A percentile compares a stretch with the other conserved stretches of the same genome.
Evolutionary conservation across 2,329 filamentous ascomycete genomes (phyloP).

Genomic region (Verticillium alfalfae): DNA sequence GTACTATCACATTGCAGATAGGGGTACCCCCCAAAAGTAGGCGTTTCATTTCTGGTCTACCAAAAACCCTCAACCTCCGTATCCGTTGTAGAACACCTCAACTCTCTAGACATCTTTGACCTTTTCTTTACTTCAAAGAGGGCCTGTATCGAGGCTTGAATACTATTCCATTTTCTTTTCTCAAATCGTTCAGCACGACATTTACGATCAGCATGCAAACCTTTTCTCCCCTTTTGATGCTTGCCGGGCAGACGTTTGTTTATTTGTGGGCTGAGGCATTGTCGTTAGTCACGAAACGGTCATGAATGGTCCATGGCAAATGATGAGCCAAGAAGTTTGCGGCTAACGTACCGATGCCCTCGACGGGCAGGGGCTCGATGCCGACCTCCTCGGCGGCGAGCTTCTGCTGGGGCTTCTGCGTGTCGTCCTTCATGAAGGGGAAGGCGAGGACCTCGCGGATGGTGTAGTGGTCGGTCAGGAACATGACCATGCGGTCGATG

Average conservation of each 20-base stretch:
- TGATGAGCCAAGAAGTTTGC: background rate
- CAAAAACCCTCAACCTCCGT: background rate
- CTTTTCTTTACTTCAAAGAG: background rate
- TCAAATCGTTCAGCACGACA: background rate
- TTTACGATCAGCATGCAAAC: background rate
- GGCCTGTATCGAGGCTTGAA: background rate
- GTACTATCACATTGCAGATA: background rate
- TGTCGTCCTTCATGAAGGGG: slow-evolving; percentile 95
- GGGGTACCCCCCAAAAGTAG: background rate
- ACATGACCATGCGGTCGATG: slow-evolving; percentile 91
- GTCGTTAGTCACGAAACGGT: background rate
- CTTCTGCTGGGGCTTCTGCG: slow-evolving; percentile 37
- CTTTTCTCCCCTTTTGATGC: background rate
- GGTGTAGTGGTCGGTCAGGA: slow-evolving; percentile 83
- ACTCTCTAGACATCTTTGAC: slow-evolving; percentile 5
- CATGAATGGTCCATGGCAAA: background rate
- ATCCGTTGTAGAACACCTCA: slow-evolving; percentile 4
- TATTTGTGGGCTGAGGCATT: slow-evolving; percentile 12
- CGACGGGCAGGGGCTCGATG: slow-evolving; percentile 52
- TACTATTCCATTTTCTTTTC: background rate
- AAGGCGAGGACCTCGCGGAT: slow-evolving; percentile 97
- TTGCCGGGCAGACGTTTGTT: background rate
- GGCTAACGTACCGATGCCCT: slow-evolving; percentile 40
- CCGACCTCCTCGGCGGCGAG: slow-evolving; percentile 58
- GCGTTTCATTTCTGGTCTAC: background rate